Percentiles rank a stretch among this genome's conserved stretches.
Evolutionary conservation across 2,329 filamentous ascomycete genomes (phyloP).

Genomic region (Hypomyces perniciosus): DNA sequence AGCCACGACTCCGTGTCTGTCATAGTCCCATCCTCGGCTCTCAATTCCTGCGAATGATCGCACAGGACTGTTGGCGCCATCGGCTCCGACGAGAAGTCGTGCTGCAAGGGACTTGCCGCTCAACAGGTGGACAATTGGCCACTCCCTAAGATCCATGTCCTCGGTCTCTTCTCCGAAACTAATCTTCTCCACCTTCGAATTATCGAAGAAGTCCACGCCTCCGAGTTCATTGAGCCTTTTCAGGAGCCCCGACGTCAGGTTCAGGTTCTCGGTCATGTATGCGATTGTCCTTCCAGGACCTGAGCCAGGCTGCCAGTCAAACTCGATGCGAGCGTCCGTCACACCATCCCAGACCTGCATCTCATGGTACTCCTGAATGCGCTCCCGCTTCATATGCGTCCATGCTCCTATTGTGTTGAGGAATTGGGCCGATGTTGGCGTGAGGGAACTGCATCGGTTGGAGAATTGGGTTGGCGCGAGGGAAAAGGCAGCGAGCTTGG

Average conservation of each 20-base stretch:
- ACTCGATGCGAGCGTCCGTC: conserved; percentile 79
- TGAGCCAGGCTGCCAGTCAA: conserved; percentile 60
- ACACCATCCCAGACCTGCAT: conserved; percentile 99
- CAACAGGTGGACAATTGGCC: conserved; percentile 76
- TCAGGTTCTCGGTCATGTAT: conserved; percentile 94
- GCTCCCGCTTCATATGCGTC: conserved; percentile 63
- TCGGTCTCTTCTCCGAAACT: conserved; percentile 63
- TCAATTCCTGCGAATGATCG: conserved; percentile 81
- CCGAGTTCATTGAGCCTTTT: conserved; percentile 64
- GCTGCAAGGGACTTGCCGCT: conserved; percentile 65
- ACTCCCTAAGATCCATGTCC: conserved; percentile 71
- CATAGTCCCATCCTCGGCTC: conserved; percentile 89
- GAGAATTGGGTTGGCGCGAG: conserved; percentile 68
- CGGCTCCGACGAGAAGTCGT: conserved; percentile 82
- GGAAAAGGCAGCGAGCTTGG: conserved; percentile 60
- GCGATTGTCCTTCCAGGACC: conserved; percentile 63
- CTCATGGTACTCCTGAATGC: conserved; percentile 83
- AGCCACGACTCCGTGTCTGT: conserved; percentile 83
- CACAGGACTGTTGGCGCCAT: conserved; percentile 92
- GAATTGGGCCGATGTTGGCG: conserved; percentile 78
- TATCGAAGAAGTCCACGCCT: conserved; percentile 65
- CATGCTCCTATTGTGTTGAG: conserved; percentile 80
- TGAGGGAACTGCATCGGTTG: conserved; percentile 93
- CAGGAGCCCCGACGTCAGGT: conserved; percentile 75
- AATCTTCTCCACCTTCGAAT: conserved; percentile 74